Base-by-base conservation (phyloP, 768 basidiomycete genomes). In the Lactarius pseudohatsudake region DNA sequence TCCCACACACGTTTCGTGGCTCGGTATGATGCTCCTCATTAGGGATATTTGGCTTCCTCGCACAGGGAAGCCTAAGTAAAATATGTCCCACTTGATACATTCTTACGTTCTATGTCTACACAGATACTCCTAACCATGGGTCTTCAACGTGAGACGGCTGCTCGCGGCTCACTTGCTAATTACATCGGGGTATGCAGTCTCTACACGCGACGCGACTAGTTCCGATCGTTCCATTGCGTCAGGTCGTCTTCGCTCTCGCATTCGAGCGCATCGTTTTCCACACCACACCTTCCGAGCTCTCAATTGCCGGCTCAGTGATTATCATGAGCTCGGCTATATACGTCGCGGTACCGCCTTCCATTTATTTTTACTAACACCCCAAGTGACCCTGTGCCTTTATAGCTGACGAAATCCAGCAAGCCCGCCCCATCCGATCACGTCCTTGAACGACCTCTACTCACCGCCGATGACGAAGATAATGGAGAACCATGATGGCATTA, bases 241-340 rank as follows among this genome's bases (percentile, higher is more conserved):
- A 89, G 82, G 82, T 92, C 40, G 78, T 91, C n/a, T 92, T 88
- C 72, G 86, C 90, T 0, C 79, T 82, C 2, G 73, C 86, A 18
- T 78, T 92, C 15, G 89, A 94, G 73, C 78, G 84, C 4, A 69
- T 89, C 43, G 81, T 90, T 70, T 90, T 93, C 75, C 79, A 85
- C 55, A 81, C 81, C 0, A 74, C 78, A 7, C 90, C 89, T 0
- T 83, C 88, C 1, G 69, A 79, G 2, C 76, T 89, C 36, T 89
- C 87, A 4, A 72, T 87, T 4, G 70, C 85, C 15, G 92, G 92
- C 1, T 86, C 85, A 0, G 54, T 78, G 4, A 84, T 92, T 64
- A 93, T 92, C 68, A 74, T 91, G 43, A 69, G 77, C 1, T 82
- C 85, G 8, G 90, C 90, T 0, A 68, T 87, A 26, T 91, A 84